A percentile compares a stretch with the other conserved stretches of the same genome.
Evolutionary conservation across 768 basidiomycete genomes (phyloP).

Genomic region (Suillus sp.): DNA sequence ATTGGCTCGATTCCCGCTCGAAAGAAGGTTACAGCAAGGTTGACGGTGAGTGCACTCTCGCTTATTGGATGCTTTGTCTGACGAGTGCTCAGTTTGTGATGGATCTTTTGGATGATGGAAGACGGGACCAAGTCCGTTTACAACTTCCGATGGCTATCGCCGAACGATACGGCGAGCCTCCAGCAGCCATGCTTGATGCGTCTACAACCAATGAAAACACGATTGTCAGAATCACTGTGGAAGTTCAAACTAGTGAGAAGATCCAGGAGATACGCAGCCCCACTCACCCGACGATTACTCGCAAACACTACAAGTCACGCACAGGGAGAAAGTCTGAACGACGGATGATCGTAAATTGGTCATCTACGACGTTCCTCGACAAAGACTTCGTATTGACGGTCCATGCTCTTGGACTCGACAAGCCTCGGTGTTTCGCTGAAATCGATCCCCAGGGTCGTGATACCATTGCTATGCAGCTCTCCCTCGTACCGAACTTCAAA

Average conservation of each 20-base stretch:
- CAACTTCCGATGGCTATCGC: conserved; percentile 54
- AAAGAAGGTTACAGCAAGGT: conserved; percentile 39
- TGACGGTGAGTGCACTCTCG: conserved; percentile 41
- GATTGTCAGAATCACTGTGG: conserved; percentile 41
- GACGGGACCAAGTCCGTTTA: conserved; percentile 51
- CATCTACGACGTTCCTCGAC: conserved; percentile 44
- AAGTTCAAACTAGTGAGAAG: conserved; percentile 51
- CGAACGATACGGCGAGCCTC: conserved; percentile 51
- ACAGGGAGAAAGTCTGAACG: conserved; percentile 39
- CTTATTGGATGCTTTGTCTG: background rate
- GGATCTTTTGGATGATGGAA: conserved; percentile 53
- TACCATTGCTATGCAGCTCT: conserved; percentile 54
- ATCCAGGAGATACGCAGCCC: conserved; percentile 46
- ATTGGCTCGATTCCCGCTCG: conserved; percentile 52
- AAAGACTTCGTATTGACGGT: conserved; percentile 56
- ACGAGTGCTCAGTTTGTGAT: conserved; percentile 46
- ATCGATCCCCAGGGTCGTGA: conserved; percentile 25
- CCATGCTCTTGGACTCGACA: conserved; percentile 49
- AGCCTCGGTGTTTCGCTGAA: conserved; percentile 60
- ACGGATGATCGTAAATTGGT: conserved; percentile 41
- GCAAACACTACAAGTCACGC: conserved; percentile 38
- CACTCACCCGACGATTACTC: conserved; percentile 40
- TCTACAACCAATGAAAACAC: conserved; percentile 34
- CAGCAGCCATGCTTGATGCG: conserved; percentile 38
- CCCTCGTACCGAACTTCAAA: conserved; percentile 54